Evolutionary conservation across 768 basidiomycete genomes (phyloP), one percentile per base, ranked within the genome.

Genomic region (Hypsizygus marmoreus): DNA sequence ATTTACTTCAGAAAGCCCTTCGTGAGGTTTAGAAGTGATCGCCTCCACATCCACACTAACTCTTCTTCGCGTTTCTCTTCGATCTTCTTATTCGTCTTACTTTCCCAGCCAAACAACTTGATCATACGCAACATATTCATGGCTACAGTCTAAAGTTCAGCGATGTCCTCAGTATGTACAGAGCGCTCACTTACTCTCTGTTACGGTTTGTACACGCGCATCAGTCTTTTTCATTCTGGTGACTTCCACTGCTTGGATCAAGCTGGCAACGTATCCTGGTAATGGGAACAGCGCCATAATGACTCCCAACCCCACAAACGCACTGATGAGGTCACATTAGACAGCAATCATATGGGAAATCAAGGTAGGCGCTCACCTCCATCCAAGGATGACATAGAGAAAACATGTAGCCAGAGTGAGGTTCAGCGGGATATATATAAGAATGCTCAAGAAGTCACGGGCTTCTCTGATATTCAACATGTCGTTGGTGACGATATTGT

Each of bases 401-500:
- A 79, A 77, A 19, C 61, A 44, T 16, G 70, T 66, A 25, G 66
- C 71, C 14, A 69, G 49, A 2, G 45, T 24, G 9, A 74, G 58
- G 44, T 71, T 67, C 22, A 76, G 44, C 2, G 75, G 76, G 4
- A 70, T 62, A 45, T 63, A 62, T 2, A 75, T 23, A 4, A 70
- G 45, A 42, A 56, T 41, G 54, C 68, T 53, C 16, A 72, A 44
- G 35, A 74, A 68, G 38, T 73, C 64, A 5, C 64, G 45, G 2
- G 62, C 66, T 16, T 56, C 59, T 9, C 54, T 54, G 28, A 76
- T 69, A 29, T 64, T 62, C 31, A 50, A 51, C 45, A 73, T 38
- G 60, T 91, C 88, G 1, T 82, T 80, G 6, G 86, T 80, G 20
- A 88, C 77, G 6, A 89, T 65, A 45, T 88, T 90, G 62, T 86